phyloP scores from a whole-genome alignment of 2,329 filamentous ascomycete genomes.

The Beauveria varroae region DNA sequence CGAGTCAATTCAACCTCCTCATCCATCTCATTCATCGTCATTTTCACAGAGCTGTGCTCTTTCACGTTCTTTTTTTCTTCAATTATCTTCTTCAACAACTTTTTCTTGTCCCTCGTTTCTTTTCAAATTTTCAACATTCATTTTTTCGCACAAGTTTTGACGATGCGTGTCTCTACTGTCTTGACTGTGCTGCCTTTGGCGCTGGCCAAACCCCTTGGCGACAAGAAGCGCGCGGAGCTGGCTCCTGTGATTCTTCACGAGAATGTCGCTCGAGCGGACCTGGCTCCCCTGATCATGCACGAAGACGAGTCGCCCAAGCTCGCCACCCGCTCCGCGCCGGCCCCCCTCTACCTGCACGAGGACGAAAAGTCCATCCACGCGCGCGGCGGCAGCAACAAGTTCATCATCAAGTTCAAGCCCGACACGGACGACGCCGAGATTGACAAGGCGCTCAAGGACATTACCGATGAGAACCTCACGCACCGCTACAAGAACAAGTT shows the following conservation, averaged over 20 bases:
- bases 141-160: neutral
- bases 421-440: neutral
- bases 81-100: neutral
- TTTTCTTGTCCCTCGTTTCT: neutral
- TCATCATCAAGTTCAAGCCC: slow-evolving; percentile 11
- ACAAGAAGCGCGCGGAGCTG: neutral
- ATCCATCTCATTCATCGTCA: neutral
- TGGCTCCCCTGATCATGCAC: neutral
- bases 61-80: no score
- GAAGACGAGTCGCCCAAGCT: neutral
- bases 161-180: slow-evolving; percentile 1
- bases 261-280: neutral
- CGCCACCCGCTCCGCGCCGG: neutral
- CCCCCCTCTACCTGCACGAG: slow-evolving; percentile 4
- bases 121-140: no score
- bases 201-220: neutral
- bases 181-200: slow-evolving; percentile 1
- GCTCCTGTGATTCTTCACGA: slow-evolving; percentile 1
- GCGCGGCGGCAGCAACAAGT: slow-evolving; percentile 1
- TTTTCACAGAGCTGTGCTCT: no score
- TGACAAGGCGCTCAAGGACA: neutral
- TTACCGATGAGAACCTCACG: neutral
- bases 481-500: slow-evolving; percentile 5
- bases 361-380: neutral
- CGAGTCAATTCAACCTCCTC: neutral